Percentiles rank a stretch among this genome's conserved stretches.
Conservation (phyloP, 768 basidiomycete species). For the Rhizopogon vinicolor region DNA sequence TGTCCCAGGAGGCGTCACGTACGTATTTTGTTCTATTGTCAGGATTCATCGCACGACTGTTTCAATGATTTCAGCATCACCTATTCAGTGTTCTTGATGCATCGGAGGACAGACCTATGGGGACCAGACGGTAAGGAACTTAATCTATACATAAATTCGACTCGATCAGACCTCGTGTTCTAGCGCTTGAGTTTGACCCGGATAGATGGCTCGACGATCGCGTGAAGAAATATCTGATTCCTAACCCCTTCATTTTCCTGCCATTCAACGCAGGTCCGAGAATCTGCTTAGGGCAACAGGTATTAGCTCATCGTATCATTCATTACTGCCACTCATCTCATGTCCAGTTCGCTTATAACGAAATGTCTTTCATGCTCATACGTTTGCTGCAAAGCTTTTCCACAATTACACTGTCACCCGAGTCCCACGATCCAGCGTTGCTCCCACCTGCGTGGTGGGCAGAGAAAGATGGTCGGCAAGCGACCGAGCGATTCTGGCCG, state of each 20-base stretch:
- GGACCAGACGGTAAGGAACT: slow-evolving; percentile 27
- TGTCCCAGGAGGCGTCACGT: slow-evolving; percentile 20
- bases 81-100: slow-evolving; percentile 29
- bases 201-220: slow-evolving; percentile 37
- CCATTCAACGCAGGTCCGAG: slow-evolving; percentile 39
- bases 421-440: slow-evolving; percentile 22
- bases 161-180: not conserved
- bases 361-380: slow-evolving; percentile 29
- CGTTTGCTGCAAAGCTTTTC: slow-evolving; percentile 25
- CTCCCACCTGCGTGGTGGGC: slow-evolving; percentile 26
- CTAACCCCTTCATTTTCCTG: slow-evolving; percentile 38
- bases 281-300: slow-evolving; percentile 34
- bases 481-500: slow-evolving; percentile 21
- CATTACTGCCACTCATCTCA: slow-evolving; percentile 3
- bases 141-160: not conserved
- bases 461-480: slow-evolving; percentile 17
- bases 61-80: slow-evolving; percentile 12
- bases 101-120: slow-evolving; percentile 33
- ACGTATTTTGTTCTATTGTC: not conserved
- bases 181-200: slow-evolving; percentile 32
- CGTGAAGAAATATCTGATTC: slow-evolving; percentile 27
- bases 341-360: slow-evolving; percentile 29
- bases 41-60: not conserved
- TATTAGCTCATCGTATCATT: slow-evolving; percentile 12
- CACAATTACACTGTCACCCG: slow-evolving; percentile 15